Conservation (phyloP, 352 stramenopile species). For the Phytopythium ostracodes region DNA sequence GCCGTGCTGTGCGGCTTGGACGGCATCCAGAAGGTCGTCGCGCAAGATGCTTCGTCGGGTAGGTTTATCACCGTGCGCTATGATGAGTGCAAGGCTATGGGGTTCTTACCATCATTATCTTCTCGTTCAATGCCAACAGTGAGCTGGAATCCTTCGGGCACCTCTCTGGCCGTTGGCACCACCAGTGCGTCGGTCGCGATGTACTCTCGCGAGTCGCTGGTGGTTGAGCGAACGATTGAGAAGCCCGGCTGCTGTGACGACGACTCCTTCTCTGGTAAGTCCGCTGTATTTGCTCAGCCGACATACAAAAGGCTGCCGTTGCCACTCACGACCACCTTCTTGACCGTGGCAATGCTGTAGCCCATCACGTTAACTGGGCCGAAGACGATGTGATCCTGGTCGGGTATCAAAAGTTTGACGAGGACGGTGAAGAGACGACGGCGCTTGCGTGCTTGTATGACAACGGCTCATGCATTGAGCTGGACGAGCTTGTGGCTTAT, state of each 20-base stretch:
- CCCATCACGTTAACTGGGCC: conserved; percentile 71
- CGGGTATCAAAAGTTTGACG: conserved; percentile 53
- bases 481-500: conserved; percentile 65
- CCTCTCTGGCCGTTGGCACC: conserved; percentile 41
- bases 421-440: conserved; percentile 43
- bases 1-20: conserved; percentile 36
- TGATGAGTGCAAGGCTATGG: not conserved
- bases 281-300: not conserved
- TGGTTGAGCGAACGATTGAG: conserved; percentile 28
- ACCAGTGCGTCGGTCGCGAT: conserved; percentile 30
- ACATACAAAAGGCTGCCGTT: not conserved
- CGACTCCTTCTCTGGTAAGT: conserved; percentile 28
- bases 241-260: conserved; percentile 32
- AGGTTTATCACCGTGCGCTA: not conserved
- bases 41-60: conserved; percentile 24
- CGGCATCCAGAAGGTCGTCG: conserved; percentile 17
- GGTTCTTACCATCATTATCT: not conserved
- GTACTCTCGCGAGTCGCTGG: conserved; percentile 23
- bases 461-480: conserved; percentile 33
- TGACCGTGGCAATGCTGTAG: conserved; percentile 9
- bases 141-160: conserved; percentile 43
- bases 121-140: conserved; percentile 16
- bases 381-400: conserved; percentile 62
- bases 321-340: not conserved
- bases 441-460: conserved; percentile 63